Conservation (phyloP, 164 flowering plant species). For the Vitis labrusca region DNA sequence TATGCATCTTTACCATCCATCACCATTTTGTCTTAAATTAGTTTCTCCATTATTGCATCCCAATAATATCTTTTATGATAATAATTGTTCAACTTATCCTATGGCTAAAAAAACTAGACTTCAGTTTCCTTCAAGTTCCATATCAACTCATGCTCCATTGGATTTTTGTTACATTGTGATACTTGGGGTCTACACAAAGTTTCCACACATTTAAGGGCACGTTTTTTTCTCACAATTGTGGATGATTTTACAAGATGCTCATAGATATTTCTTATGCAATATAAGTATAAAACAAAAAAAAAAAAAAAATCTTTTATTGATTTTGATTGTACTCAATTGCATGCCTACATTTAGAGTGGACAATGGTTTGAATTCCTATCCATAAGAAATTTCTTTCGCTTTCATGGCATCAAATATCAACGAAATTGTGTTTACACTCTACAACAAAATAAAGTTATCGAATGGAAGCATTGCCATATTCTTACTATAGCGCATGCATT, state of each 20-base stretch:
- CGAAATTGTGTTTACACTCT: no score
- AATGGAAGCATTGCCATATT: no score
- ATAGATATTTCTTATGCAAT: conserved; percentile 11
- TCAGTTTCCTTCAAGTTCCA: conserved; percentile 9
- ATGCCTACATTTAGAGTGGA: background rate
- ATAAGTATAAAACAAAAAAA: background rate
- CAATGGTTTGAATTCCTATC: no score
- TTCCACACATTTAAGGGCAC: conserved; percentile 3
- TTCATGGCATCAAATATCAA: no score
- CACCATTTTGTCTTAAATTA: conserved; percentile 10
- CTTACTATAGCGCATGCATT: no score
- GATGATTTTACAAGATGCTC: conserved; percentile 3
- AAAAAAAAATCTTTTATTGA: conserved; percentile 1
- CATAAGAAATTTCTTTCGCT: no score
- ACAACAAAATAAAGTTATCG: no score
- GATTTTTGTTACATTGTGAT: background rate
- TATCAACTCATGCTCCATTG: conserved; percentile 9
- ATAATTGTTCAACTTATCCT: conserved; percentile 10
- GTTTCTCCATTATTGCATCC: background rate
- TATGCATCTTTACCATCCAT: conserved; percentile 12
- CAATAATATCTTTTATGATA: background rate
- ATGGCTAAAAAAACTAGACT: conserved; percentile 17
- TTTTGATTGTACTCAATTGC: conserved; percentile 7
- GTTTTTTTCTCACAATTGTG: conserved; percentile 1
- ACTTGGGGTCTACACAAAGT: conserved; percentile 5